Evolutionary conservation across 2,329 filamentous ascomycete genomes (phyloP), one percentile per base, ranked within the genome.

Genomic region (Graphiopsis chlorocephala): DNA sequence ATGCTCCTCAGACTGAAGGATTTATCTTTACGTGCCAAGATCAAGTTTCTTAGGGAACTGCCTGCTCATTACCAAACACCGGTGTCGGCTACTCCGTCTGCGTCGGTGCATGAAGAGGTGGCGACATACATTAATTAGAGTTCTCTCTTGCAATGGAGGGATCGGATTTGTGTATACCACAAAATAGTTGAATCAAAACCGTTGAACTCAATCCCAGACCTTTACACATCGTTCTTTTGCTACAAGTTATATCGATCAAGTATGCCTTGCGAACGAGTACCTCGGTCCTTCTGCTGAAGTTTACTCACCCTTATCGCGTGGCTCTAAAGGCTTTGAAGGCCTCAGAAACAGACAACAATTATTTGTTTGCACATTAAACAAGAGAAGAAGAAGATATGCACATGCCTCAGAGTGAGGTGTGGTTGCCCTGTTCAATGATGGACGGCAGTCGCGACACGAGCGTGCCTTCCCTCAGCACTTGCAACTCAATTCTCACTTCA

Each of bases 1-100:
- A 85, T 87, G 84, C 82, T 71, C 81, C 82, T 82, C 80, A 80
- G 83, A 84, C 85, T 88, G 86, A 88, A 89, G 86, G 87, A 88
- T 83, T 66, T 35, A 77, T 78, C 79, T 81, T 74, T 74, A 80
- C 86, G 85, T 88, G 87, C 86, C 87, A 80, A 89, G 81, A 89
- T 81, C 77, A 78, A 74, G 61, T 56, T 53, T 60, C 66, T 68
- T 68, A 65, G 68, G 67, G 63, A 61, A 75, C 68, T 71, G 70
- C 80, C 79, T 75, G 76, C 78, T 81, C 78, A 88, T 88, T 88
- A 89, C 86, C 86, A 89, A 88, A 86, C 86, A 87, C 83, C 78
- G 78, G 78, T 79, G 79, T 79, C 81, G 76, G 72, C 26, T 68
- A 69, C 74, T 77, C 79, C 72, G 77, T 84, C 79, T 83, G 81